These are phyloP conservation scores for Hysterium pulicare DNA, from an alignment of 2,329 filamentous ascomycete genomes.

Conservation along the genomic window DNA sequence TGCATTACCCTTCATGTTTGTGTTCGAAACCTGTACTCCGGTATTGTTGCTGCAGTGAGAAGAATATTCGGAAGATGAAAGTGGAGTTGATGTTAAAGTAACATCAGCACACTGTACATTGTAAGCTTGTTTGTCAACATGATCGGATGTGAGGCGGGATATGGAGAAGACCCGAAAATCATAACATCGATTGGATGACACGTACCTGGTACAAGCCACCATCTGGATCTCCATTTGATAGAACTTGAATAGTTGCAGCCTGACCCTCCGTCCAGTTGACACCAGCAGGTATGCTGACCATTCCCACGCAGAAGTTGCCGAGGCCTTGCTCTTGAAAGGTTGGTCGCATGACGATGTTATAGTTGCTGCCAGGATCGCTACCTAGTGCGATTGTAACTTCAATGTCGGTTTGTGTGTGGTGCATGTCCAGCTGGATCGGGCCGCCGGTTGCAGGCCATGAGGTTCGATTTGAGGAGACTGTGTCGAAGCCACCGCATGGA, in stretches of 20 bases:
- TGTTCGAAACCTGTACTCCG: constrained; percentile 49
- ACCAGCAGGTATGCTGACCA: constrained; percentile 52
- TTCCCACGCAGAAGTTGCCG: constrained; percentile 64
- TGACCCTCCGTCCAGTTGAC: constrained; percentile 57
- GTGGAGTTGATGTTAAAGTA: constrained; percentile 56
- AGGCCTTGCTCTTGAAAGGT: constrained; percentile 58
- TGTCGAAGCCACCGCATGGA: constrained; percentile 52
- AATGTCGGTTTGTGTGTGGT: constrained; percentile 52
- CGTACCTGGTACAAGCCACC: constrained; percentile 63
- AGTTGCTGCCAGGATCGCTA: constrained; percentile 55
- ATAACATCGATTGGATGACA: constrained; percentile 2
- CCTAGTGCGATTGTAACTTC: constrained; percentile 54
- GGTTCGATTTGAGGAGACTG: constrained; percentile 44
- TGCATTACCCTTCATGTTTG: constrained; percentile 46
- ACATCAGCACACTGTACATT: constrained; percentile 68
- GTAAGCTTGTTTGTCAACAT: not conserved
- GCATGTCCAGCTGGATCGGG: constrained; percentile 51
- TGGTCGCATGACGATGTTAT: constrained; percentile 65
- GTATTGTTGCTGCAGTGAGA: constrained; percentile 58
- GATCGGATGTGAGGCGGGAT: constrained; percentile 2
- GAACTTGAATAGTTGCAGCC: constrained; percentile 65
- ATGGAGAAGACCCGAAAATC: constrained; percentile 7
- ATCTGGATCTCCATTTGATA: constrained; percentile 58
- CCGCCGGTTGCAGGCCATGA: constrained; percentile 49
- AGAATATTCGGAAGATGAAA: constrained; percentile 42